Evolutionary conservation across 1,139 yeast species (phyloP), one percentile per base, ranked within the genome.

Genomic region (Debaryomyces sp.): DNA sequence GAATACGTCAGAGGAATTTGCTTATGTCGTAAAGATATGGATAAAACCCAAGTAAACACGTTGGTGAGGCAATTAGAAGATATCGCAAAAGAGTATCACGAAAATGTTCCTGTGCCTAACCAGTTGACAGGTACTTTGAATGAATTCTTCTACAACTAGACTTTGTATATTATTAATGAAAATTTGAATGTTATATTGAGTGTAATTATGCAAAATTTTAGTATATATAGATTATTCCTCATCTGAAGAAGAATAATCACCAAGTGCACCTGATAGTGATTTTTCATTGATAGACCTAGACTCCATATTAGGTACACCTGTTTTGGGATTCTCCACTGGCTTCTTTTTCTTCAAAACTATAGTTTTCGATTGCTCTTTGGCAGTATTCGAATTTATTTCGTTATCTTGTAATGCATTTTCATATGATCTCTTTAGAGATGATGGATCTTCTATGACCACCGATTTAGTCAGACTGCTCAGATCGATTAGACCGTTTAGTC

Each of bases 1-100:
- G 85, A 80, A 47, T 85, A 89, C 61, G 77, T 92, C 54, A 82
- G 81, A 49, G 81, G 80, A 0, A 61, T 73, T 8, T 71, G 75
- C 44, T 57, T 70, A 50, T 76, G 81, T 54, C 64, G 80, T 35
- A 76, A 76, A 57, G 81, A 77, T 55, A 64, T 72, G 68, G 80
- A 75, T 44, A 64, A 66, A 54, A 52, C 58, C 12, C 63, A 61
- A 44, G 67, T 73, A 3, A 65, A 61, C 42, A 59, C 58, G 22
- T 62, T 77, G 53, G 55, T 72, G 2, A 62, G 62, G 10, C 58
- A 61, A 22, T 64, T 76, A 50, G 59, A 57, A 22, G 67, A 61
- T 27, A 70, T 73, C 21, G 70, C 74, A 52, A 60, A 57, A 44
- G 58, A 59, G 10, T 74, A 68, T 53, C 78, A 74, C 41, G 57